phyloP scores from a whole-genome alignment of 495 filamentous ascomycete genomes.

The Penicillium malachiteum region DNA sequence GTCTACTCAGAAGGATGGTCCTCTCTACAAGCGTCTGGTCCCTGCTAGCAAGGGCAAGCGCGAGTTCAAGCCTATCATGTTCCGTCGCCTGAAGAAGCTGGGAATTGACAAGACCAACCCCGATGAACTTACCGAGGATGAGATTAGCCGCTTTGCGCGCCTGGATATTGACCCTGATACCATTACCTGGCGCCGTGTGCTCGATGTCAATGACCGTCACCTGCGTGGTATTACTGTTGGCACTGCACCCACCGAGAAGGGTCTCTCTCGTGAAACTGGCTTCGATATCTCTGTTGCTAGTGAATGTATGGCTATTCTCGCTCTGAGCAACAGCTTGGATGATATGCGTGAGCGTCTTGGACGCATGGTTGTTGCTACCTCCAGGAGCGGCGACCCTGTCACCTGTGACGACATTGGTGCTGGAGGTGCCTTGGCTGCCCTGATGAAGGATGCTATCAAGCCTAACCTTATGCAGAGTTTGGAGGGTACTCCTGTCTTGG shows the following conservation, averaged over 20 bases:
- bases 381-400: constrained; percentile 79
- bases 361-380: constrained; percentile 94
- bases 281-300: constrained; percentile 98
- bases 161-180: constrained; percentile 95
- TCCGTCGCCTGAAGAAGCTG: constrained; percentile 87
- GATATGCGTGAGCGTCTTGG: constrained; percentile 95
- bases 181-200: constrained; percentile 93
- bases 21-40: constrained; percentile 86
- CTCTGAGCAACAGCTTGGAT: constrained; percentile 78
- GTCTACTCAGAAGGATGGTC: constrained; percentile 84
- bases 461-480: constrained; percentile 98
- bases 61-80: constrained; percentile 84
- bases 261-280: constrained; percentile 75
- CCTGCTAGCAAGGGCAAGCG: constrained; percentile 87
- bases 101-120: constrained; percentile 95
- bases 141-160: constrained; percentile 82
- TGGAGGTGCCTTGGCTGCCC: constrained; percentile 85
- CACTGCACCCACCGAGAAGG: constrained; percentile 85
- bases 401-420: constrained; percentile 95
- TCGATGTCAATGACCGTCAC: constrained; percentile 97
- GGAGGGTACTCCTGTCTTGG: constrained; percentile 95
- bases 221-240: constrained; percentile 85
- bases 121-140: constrained; percentile 83
- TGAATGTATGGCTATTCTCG: constrained; percentile 98
- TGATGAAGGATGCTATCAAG: constrained; percentile 98